These are phyloP conservation scores for Cryphonectria parasitica DNA, from an alignment of 2,329 filamentous ascomycete genomes.

Conservation along the genomic window DNA sequence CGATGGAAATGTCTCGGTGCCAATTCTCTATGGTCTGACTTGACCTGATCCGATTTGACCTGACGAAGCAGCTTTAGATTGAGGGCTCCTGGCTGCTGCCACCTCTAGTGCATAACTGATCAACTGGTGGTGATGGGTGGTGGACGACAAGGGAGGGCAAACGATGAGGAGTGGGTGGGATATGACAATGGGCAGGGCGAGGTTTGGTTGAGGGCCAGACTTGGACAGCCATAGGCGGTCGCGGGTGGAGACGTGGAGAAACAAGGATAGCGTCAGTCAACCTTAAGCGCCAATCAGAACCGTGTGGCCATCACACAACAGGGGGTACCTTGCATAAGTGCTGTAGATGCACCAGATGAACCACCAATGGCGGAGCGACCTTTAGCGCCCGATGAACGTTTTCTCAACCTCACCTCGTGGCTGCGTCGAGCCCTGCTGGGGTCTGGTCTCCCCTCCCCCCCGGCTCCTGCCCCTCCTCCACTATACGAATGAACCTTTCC, in stretches of 20 bases:
- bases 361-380: slow-evolving; percentile 8
- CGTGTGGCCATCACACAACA: slow-evolving; percentile 7
- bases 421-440: slow-evolving; percentile 1
- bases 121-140: not conserved
- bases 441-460: not conserved
- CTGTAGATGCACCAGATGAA: not conserved
- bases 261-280: slow-evolving; percentile 14
- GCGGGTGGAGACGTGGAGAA: slow-evolving; percentile 6
- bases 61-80: not conserved
- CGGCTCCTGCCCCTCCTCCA: not conserved
- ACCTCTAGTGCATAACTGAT: not conserved
- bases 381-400: slow-evolving; percentile 5
- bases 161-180: not conserved
- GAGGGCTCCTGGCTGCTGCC: not conserved
- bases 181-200: not conserved
- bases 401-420: slow-evolving; percentile 12
- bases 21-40: not conserved
- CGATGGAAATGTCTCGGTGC: not conserved
- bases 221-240: not conserved
- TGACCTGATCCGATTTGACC: not conserved
- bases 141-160: not conserved
- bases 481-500: too few relatives aligned
- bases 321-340: slow-evolving; percentile 18
- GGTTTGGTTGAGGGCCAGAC: not conserved
- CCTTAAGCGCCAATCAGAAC: slow-evolving; percentile 3